A percentile compares a stretch with the other conserved stretches of the same genome.
Evolutionary conservation across 176 grass and related monocot genomes (phyloP).

Genomic region (Chloris gayana): DNA sequence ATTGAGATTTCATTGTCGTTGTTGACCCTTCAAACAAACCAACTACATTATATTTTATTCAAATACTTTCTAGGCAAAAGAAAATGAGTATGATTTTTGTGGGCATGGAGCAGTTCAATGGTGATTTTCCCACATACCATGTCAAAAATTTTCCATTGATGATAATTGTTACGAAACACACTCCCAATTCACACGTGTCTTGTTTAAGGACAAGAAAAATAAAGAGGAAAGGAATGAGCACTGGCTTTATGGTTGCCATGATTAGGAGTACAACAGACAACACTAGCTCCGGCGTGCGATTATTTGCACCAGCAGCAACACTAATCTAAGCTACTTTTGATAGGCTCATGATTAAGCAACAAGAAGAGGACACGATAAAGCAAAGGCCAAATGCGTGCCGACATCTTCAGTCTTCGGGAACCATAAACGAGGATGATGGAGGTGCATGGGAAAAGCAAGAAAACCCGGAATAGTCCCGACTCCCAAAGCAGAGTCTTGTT

Average conservation of each 20-base stretch:
- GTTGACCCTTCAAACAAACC: too few relatives aligned
- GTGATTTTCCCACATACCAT: too few relatives aligned
- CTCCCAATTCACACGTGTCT: background rate
- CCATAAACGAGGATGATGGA: background rate
- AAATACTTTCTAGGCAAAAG: too few relatives aligned
- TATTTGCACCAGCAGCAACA: constrained; percentile 4
- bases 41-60: too few relatives aligned
- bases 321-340: background rate
- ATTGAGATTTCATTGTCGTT: too few relatives aligned
- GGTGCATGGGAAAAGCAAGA: constrained; percentile 18
- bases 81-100: too few relatives aligned
- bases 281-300: background rate
- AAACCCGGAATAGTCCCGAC: background rate
- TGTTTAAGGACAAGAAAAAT: background rate
- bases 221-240: background rate
- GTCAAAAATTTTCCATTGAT: too few relatives aligned
- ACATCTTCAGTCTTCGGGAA: constrained; percentile 12
- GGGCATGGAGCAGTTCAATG: too few relatives aligned
- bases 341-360: background rate
- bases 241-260: too few relatives aligned
- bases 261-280: background rate
- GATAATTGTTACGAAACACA: too few relatives aligned
- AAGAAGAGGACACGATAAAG: background rate
- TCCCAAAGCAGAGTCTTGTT: background rate
- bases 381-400: background rate